Base-by-base conservation (phyloP, 495 filamentous ascomycete genomes). In the Durotheca rogersii region DNA sequence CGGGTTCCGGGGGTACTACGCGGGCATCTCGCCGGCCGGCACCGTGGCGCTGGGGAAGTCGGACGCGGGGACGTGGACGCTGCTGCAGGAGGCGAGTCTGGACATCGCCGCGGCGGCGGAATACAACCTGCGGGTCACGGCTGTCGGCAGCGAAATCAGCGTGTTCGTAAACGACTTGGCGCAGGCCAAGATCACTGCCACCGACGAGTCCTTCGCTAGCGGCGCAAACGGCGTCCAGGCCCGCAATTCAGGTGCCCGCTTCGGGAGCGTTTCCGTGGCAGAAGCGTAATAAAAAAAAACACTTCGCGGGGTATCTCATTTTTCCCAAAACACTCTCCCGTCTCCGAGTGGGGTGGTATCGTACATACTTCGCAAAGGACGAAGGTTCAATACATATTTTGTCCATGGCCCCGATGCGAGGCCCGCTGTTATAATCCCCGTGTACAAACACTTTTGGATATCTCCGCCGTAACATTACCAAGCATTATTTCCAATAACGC, bases 181-280 rank as follows among this genome's bases (percentile, higher is more conserved):
- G 15, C 19, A 41, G 0, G 47, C 62, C 1, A 45, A 46, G 43
- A 32, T 64, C 32, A 39, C 23, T 16, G 31, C 20, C 23, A 38
- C 33, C 19, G 64, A 66, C 29, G 35, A 29, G 7, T 54, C 53
- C 9, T 65, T 54, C 25, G 20, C 17, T 2, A 34, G 37, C 20
- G 65, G 65, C 2, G 15, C 47, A 12, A 57, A 59, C 9, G 65
- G 65, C 18, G 59, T 67, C 10, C 32, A 47, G 9, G 48, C 56
- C 25, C 54, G 48, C 4, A 35, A 19, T 35, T 25, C 41, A 6
- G 41, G 38, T 17, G 48, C 52, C 21, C 41, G 17, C 25, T 60
- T 65, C 27, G 60, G 55, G 2, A 34, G 6, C 18, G 32, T 67
- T 21, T 67, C 65, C 14, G 45, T 67, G n/a, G 51, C 56, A 7